A percentile compares a stretch with the other conserved stretches of the same genome.
These are phyloP conservation scores for Aspergillus conjunctus DNA, from an alignment of 495 filamentous ascomycete genomes.

Conservation along the genomic window DNA sequence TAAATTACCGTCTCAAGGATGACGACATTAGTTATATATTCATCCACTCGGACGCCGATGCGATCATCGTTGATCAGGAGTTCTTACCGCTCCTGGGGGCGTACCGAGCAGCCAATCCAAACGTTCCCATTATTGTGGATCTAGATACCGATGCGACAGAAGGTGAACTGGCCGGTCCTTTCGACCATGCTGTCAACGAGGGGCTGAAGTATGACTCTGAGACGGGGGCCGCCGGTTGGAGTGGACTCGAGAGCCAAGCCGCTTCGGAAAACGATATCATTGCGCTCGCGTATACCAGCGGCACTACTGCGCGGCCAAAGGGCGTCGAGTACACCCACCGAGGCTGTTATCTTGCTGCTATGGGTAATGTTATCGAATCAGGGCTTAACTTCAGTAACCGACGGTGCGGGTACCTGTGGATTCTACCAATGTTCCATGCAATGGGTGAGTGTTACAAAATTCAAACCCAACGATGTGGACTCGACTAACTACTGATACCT, in stretches of 20 bases:
- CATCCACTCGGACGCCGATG: conserved; percentile 77
- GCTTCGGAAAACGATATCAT: conserved; percentile 76
- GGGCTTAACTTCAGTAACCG: conserved; percentile 71
- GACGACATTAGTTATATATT: conserved; percentile 93
- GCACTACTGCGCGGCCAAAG: conserved; percentile 90
- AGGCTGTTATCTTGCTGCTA: conserved; percentile 78
- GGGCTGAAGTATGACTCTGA: conserved; percentile 69
- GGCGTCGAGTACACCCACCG: conserved; percentile 92
- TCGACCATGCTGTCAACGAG: conserved; percentile 81
- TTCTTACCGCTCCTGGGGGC: conserved; percentile 67
- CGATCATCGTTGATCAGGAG: conserved; percentile 86
- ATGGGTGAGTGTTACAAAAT: conserved; percentile 53
- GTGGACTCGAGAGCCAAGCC: conserved; percentile 66
- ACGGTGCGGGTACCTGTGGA: conserved; percentile 86
- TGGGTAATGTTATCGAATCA: conserved; percentile 87
- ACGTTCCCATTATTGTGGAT: conserved; percentile 74
- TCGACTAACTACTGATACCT: conserved; percentile 2
- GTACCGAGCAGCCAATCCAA: conserved; percentile 60
- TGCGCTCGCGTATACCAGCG: conserved; percentile 89
- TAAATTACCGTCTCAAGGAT: conserved; percentile 88
- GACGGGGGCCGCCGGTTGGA: conserved; percentile 71
- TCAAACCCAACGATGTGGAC: neutral
- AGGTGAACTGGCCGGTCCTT: conserved; percentile 74
- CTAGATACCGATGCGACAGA: conserved; percentile 79
- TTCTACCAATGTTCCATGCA: conserved; percentile 95